These are phyloP conservation scores for Malus hybrid DNA, from an alignment of 331 rosid species.

Conservation along the genomic window DNA sequence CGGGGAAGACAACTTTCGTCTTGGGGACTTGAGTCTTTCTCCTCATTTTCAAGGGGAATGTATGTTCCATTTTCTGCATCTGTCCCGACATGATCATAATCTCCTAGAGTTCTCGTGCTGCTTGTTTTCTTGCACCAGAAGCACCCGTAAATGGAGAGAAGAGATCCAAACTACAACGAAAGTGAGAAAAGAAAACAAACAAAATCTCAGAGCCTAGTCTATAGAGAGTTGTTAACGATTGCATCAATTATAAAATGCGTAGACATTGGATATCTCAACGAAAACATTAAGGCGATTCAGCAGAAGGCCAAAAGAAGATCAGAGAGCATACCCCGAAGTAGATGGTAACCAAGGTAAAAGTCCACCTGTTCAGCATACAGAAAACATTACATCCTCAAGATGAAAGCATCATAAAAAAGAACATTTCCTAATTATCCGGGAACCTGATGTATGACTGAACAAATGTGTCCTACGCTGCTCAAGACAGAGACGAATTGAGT, in stretches of 20 bases:
- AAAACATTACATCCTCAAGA: slow-evolving; percentile 8
- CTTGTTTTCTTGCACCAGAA: slow-evolving; percentile 27
- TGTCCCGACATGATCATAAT: slow-evolving; percentile 16
- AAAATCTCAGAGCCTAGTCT: background rate
- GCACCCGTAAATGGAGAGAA: slow-evolving; percentile 58
- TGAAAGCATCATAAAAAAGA: background rate
- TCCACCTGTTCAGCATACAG: slow-evolving; percentile 58
- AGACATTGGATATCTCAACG: background rate
- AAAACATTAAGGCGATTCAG: background rate
- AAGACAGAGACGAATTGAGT: background rate
- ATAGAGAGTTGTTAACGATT: background rate
- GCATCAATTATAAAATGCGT: background rate
- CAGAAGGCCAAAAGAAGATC: slow-evolving; percentile 10
- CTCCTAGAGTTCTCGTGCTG: slow-evolving; percentile 4
- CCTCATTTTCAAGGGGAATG: slow-evolving; percentile 40
- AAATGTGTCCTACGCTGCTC: background rate
- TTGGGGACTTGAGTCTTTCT: slow-evolving; percentile 12
- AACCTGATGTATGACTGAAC: background rate
- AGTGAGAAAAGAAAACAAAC: background rate
- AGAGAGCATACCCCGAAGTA: slow-evolving; percentile 60
- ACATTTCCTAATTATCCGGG: background rate
- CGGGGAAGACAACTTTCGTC: slow-evolving; percentile 4
- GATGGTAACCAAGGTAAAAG: slow-evolving; percentile 57
- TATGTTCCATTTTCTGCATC: slow-evolving; percentile 49
- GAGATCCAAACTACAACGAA: slow-evolving; percentile 52